These are phyloP conservation scores for Phytophthora pluvialis DNA, from an alignment of 352 stramenopile genomes.

Conservation along the genomic window DNA sequence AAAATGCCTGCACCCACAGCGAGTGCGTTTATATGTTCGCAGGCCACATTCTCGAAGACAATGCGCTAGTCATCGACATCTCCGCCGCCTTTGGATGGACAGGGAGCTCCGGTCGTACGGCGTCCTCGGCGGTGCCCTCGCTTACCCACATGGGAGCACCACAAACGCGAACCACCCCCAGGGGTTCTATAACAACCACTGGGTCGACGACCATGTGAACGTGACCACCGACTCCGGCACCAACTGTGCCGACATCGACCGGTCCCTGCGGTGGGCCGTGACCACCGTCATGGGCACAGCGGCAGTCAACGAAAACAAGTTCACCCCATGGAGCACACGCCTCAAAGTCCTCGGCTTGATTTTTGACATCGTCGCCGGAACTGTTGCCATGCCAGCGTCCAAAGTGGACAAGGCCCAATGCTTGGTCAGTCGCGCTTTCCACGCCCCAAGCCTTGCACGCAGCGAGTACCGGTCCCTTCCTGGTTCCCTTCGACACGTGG, in stretches of 20 bases:
- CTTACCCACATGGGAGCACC: not conserved
- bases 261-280: not conserved
- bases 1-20: slow-evolving; percentile 14
- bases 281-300: no score
- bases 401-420: no score
- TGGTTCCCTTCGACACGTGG: not conserved
- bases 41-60: not conserved
- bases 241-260: no score
- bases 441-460: not conserved
- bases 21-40: slow-evolving; percentile 9
- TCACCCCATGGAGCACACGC: no score
- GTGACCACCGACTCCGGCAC: not conserved
- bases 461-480: not conserved
- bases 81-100: slow-evolving; percentile 25
- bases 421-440: not conserved
- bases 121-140: slow-evolving; percentile 24
- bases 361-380: no score
- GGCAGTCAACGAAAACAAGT: no score
- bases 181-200: slow-evolving; percentile 20
- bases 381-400: no score
- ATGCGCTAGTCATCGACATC: slow-evolving; percentile 25
- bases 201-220: slow-evolving; percentile 5
- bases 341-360: no score
- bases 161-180: not conserved
- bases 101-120: not conserved